phyloP scores from a whole-genome alignment of 208 protist genomes.

The Acanthamoeba royreba region DNA sequence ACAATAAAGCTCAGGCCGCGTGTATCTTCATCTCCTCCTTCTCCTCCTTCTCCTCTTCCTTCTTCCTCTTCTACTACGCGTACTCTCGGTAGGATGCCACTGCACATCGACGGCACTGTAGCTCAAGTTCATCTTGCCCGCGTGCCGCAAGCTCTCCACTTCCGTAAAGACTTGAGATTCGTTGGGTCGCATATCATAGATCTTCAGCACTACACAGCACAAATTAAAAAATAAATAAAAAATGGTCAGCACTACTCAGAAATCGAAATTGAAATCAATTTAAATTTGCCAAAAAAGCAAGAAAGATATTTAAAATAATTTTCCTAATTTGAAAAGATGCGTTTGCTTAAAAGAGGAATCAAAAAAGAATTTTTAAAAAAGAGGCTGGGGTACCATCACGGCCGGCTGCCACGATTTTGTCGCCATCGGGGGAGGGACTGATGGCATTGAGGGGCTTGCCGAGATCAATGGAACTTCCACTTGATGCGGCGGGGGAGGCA shows the following conservation, averaged over 20 bases:
- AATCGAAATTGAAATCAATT: not conserved
- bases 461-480: constrained; percentile 48
- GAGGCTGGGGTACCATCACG: constrained; percentile 65
- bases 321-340: no score
- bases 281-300: not conserved
- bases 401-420: constrained; percentile 65
- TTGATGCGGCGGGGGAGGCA: no score
- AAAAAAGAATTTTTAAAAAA: no score
- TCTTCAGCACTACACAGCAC: constrained; percentile 66
- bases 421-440: constrained; percentile 61
- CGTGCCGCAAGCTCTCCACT: not conserved
- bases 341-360: no score
- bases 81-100: constrained; percentile 62
- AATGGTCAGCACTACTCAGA: no score
- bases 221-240: no score
- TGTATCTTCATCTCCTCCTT: no score
- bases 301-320: no score
- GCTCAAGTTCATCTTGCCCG: constrained; percentile 56
- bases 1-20: no score
- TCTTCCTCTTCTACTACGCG: no score
- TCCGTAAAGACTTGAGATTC: constrained; percentile 30
- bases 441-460: constrained; percentile 66
- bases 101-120: constrained; percentile 59
- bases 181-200: constrained; percentile 26
- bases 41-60: no score